Evolutionary conservation across 208 protist species (phyloP).

Genomic region (Trichomonas tenax): DNA sequence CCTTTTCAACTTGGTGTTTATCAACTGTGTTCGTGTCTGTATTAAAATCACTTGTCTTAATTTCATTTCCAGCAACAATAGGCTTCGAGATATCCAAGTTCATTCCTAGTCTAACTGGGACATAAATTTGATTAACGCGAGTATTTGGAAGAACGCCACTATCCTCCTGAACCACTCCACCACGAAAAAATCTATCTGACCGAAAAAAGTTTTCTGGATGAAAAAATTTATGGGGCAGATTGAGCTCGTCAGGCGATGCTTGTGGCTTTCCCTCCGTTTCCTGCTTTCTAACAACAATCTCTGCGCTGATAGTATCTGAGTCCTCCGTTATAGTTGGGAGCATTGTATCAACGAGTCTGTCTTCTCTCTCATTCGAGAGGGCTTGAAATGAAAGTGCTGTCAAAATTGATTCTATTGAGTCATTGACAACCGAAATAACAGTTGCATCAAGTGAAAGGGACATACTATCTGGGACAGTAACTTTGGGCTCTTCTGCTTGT

Average conservation of each 20-base stretch:
- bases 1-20: neutral
- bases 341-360: neutral
- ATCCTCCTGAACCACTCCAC: neutral
- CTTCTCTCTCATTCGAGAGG: neutral
- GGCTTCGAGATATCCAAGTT: neutral
- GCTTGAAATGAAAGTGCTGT: neutral
- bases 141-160: neutral
- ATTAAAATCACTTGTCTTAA: neutral
- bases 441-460: neutral
- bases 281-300: neutral
- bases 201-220: neutral
- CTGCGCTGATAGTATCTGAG: neutral
- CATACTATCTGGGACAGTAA: neutral
- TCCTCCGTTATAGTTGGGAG: neutral
- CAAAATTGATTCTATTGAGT: neutral
- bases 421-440: neutral
- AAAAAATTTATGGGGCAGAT: neutral
- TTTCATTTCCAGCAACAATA: neutral
- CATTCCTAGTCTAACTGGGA: neutral
- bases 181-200: neutral
- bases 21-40: neutral
- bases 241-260: neutral
- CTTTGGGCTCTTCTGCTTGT: neutral
- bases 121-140: neutral
- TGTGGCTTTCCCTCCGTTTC: neutral